A percentile compares a stretch with the other conserved stretches of the same genome.
Conservation (phyloP, 169 alveolate genomes). For the Plasmodium gonderi region DNA sequence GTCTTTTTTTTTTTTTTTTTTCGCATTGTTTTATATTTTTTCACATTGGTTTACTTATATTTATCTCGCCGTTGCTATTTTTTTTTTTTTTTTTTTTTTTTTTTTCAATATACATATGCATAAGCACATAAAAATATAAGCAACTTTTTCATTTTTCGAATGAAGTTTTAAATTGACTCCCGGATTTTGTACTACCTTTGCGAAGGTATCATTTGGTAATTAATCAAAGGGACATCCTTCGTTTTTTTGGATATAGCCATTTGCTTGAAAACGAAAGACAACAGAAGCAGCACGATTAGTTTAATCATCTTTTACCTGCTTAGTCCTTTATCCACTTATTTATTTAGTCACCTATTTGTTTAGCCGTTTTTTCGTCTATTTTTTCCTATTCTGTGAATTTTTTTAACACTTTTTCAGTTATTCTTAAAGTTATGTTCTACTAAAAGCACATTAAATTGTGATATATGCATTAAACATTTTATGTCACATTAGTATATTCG, state of each 20-base stretch:
- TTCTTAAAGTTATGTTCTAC: too few relatives aligned
- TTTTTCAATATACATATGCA: background rate
- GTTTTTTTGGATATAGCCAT: background rate
- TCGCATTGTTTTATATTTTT: too few relatives aligned
- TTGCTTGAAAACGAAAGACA: constrained; percentile 5
- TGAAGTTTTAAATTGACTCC: background rate
- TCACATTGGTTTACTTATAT: too few relatives aligned
- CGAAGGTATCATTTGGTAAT: constrained; percentile 74
- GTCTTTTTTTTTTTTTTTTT: too few relatives aligned
- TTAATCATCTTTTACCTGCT: constrained; percentile 29
- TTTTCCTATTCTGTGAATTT: too few relatives aligned
- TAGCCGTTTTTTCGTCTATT: too few relatives aligned
- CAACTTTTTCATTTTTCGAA: background rate
- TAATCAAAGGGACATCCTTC: constrained; percentile 51
- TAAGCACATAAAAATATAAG: background rate
- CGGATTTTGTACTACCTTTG: constrained; percentile 43
- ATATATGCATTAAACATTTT: background rate
- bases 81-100: too few relatives aligned
- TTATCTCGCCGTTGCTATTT: too few relatives aligned
- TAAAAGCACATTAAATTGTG: too few relatives aligned
- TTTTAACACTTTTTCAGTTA: too few relatives aligned
- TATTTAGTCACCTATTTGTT: too few relatives aligned
- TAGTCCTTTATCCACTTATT: background rate
- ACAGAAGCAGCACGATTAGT: background rate
- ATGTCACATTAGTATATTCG: background rate